Evolutionary conservation across 495 filamentous ascomycete genomes (phyloP), one percentile per base, ranked within the genome.

Genomic region (Bombardia bombarda): DNA sequence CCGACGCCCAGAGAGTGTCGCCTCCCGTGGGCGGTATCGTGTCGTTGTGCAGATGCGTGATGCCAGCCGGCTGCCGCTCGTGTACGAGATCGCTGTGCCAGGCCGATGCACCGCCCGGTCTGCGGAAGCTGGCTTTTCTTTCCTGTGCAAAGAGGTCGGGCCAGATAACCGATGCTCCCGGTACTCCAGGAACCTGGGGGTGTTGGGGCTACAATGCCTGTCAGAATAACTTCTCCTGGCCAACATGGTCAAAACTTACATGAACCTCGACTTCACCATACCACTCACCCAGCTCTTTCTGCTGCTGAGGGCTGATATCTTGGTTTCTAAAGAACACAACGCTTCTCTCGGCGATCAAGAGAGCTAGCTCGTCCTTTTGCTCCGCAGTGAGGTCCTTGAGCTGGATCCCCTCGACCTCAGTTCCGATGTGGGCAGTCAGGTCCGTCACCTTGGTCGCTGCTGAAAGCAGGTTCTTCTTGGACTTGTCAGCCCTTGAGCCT

Each of bases 281-380:
- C 47, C 72, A 73, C 52, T 86, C 74, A 1, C 80, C 81, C 9
- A 87, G 60, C 13, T 66, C 69, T 39, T 79, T 80, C 50, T 86
- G 82, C 51, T 86, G 70, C 49, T 85, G 79, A 1, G 83, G 81
- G 6, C 70, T 68, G 32, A 88, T 65, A 41, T 86, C 80, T 51
- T 88, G 84, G 46, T 85, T 70, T 4, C 84, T 69, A 65, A 87
- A 83, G 60, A 88, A 86, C 24, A 87, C 83, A 9, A 88, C 82
- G 42, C 80, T 82, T 22, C 84, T 65, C 57, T 85, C 81, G 3
- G 83, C 81, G 46, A 87, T 80, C 40, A 86, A 58, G 21, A 87
- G 62, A 0, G 74, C 83, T n/a, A 87, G 62, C 51, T 87, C 83
- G 53, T 85, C 82, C 40, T 70, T 79, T 43, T 86, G 81, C 57